phyloP scores from a whole-genome alignment of 2,329 filamentous ascomycete species.

The Capronia coronata region DNA sequence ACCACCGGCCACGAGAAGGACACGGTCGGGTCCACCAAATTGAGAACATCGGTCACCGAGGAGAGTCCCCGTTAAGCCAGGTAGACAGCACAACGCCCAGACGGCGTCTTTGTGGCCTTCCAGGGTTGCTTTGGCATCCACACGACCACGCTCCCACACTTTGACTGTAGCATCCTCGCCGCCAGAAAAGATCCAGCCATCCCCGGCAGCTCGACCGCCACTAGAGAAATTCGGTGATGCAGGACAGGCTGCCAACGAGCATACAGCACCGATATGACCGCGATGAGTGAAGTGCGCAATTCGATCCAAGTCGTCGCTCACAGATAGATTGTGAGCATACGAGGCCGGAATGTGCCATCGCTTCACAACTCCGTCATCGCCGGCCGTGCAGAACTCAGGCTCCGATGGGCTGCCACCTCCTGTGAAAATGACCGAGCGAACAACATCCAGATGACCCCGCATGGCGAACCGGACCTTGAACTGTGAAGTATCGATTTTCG shows the following conservation, averaged over 20 bases:
- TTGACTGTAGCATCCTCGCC: constrained; percentile 88
- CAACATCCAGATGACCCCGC: constrained; percentile 85
- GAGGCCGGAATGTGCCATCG: constrained; percentile 88
- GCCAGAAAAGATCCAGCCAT: constrained; percentile 98
- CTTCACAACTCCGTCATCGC: constrained; percentile 93
- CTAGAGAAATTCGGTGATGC: constrained; percentile 83
- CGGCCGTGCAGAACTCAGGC: constrained; percentile 91
- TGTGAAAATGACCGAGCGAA: constrained; percentile 92
- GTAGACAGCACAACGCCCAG: constrained; percentile 90
- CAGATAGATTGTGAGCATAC: constrained; percentile 47
- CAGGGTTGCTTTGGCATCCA: constrained; percentile 90
- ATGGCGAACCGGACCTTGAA: constrained; percentile 93
- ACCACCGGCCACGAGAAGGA: constrained; percentile 82
- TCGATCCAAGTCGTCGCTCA: constrained; percentile 77
- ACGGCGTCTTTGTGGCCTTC: constrained; percentile 94
- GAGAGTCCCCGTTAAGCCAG: constrained; percentile 69
- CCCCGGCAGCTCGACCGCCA: constrained; percentile 77
- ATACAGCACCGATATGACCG: constrained; percentile 84
- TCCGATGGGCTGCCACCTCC: constrained; percentile 92
- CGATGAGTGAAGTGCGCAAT: constrained; percentile 91
- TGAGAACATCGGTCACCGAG: constrained; percentile 66
- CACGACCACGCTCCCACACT: constrained; percentile 89
- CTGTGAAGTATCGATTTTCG: constrained; percentile 62
- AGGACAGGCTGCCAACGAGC: constrained; percentile 79
- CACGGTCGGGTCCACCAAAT: constrained; percentile 75